phyloP scores from a whole-genome alignment of 192 early-diverging fungal species.

The Linnemannia schmuckeri region DNA sequence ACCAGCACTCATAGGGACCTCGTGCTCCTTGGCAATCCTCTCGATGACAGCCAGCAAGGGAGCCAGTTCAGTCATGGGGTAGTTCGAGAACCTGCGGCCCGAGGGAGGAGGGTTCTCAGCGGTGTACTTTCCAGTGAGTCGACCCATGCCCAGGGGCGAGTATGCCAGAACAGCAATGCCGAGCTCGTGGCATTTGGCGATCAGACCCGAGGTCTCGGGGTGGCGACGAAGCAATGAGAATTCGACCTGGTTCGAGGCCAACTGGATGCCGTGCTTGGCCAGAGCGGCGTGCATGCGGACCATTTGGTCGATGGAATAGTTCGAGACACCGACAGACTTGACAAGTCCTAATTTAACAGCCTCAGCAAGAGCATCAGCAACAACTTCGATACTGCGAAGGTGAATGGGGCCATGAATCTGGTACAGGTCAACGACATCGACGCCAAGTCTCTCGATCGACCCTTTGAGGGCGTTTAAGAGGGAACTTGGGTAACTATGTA shows the following conservation, averaged over 20 bases:
- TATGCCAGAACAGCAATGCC: constrained; percentile 81
- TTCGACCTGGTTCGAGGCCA: constrained; percentile 63
- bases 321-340: constrained; percentile 65
- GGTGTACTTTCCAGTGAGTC: constrained; percentile 71
- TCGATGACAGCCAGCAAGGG: constrained; percentile 42
- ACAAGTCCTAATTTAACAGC: constrained; percentile 59
- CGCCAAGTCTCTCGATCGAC: constrained; percentile 61
- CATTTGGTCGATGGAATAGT: constrained; percentile 58
- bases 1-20: constrained; percentile 45
- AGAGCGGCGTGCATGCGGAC: constrained; percentile 60
- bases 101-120: constrained; percentile 53
- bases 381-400: constrained; percentile 59
- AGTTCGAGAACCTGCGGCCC: constrained; percentile 35
- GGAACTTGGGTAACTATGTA: constrained; percentile 52
- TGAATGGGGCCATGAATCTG: constrained; percentile 68
- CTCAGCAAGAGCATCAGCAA: constrained; percentile 63
- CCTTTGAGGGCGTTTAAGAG: constrained; percentile 60
- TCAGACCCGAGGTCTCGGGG: constrained; percentile 76
- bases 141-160: constrained; percentile 79
- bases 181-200: constrained; percentile 78
- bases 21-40: constrained; percentile 42
- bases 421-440: constrained; percentile 60
- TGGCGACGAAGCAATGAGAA: constrained; percentile 70
- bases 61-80: constrained; percentile 42
- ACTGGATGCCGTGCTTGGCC: constrained; percentile 56